Percentiles rank a stretch among this genome's conserved stretches.
Evolutionary conservation across 2,329 filamentous ascomycete species (phyloP).

Genomic region (Coniella lustricola): DNA sequence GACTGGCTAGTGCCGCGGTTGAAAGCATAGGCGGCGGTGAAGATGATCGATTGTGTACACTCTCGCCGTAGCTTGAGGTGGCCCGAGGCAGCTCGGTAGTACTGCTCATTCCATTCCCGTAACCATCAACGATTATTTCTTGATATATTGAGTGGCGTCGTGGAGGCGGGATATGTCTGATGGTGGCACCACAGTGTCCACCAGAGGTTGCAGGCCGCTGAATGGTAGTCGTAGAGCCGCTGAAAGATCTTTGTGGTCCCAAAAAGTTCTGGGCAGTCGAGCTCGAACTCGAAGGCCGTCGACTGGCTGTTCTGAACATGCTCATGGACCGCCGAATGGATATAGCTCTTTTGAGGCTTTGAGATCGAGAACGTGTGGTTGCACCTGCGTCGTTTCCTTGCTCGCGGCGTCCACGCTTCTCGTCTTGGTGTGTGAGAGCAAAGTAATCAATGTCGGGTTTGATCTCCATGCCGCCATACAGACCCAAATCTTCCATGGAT

Average conservation of each 20-base stretch:
- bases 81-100: constrained; percentile 20
- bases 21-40: background rate
- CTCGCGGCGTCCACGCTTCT: background rate
- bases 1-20: constrained; percentile 2
- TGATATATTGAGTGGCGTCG: constrained; percentile 29
- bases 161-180: background rate
- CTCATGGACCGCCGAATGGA: constrained; percentile 28
- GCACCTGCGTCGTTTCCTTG: background rate
- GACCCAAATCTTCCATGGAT: background rate
- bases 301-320: constrained; percentile 21
- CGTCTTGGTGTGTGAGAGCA: constrained; percentile 32
- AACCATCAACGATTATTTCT: constrained; percentile 47
- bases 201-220: background rate
- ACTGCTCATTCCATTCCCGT: constrained; percentile 45
- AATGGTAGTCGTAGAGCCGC: constrained; percentile 22
- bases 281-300: background rate
- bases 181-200: background rate
- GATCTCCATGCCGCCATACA: constrained; percentile 24
- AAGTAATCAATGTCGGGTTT: constrained; percentile 52
- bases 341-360: constrained; percentile 24
- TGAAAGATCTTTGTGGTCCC: constrained; percentile 25
- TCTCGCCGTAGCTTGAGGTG: background rate
- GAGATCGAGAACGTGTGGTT: background rate
- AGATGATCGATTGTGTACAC: background rate
- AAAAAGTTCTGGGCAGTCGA: background rate